Conservation (phyloP, 106 monocot genomes). For the Phalaenopsis equestris region DNA sequence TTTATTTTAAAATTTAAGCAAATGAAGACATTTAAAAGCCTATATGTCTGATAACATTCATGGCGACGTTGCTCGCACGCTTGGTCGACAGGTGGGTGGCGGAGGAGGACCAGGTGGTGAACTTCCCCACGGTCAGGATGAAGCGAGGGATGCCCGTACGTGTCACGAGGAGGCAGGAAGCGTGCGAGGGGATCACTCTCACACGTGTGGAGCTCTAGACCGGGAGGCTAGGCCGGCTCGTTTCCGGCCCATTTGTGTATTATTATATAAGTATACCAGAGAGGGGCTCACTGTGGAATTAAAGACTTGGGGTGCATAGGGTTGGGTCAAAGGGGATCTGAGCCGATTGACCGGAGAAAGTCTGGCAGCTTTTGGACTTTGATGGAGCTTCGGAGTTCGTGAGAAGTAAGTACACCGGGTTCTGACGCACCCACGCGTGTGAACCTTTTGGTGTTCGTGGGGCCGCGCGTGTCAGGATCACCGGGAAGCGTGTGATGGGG, state of each 20-base stretch:
- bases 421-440: background rate
- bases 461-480: background rate
- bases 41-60: too few relatives aligned
- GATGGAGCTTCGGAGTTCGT: background rate
- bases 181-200: background rate
- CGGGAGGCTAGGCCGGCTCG: background rate
- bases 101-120: slow-evolving; percentile 54
- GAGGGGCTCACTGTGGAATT: background rate
- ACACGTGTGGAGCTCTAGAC: background rate
- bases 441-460: background rate
- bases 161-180: slow-evolving; percentile 21
- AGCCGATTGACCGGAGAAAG: background rate
- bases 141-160: slow-evolving; percentile 51
- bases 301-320: background rate
- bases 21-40: too few relatives aligned
- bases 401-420: background rate
- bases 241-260: background rate
- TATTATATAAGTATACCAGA: background rate
- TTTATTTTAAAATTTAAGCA: background rate
- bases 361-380: background rate
- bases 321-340: background rate
- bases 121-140: slow-evolving; percentile 72
- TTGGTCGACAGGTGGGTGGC: slow-evolving; percentile 50
- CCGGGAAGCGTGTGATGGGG: background rate
- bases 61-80: background rate